These are phyloP conservation scores for Rubroboletus pulcherrimus DNA, from an alignment of 768 basidiomycete species.

Conservation along the genomic window DNA sequence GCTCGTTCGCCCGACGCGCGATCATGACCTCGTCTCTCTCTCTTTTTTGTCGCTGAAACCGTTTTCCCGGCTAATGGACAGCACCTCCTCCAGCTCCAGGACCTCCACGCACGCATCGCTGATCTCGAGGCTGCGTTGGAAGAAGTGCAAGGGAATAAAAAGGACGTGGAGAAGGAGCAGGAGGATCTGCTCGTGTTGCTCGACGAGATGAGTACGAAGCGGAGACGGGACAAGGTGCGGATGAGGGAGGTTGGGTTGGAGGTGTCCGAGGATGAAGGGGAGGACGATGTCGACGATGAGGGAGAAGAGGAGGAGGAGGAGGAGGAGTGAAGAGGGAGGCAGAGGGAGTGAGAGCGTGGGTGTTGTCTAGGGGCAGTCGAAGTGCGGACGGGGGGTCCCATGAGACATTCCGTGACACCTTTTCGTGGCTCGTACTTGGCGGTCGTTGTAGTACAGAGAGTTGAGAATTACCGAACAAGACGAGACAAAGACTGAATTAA, in stretches of 20 bases:
- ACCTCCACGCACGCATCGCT: slow-evolving; percentile 45
- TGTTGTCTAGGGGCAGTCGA: neutral
- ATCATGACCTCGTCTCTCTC: no score
- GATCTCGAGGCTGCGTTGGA: slow-evolving; percentile 46
- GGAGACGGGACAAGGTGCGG: slow-evolving; percentile 75
- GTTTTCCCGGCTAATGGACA: no score
- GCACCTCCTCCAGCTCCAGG: slow-evolving; percentile 41
- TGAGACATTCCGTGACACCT: neutral
- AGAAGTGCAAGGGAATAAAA: slow-evolving; percentile 58
- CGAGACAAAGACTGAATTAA: neutral
- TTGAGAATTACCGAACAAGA: neutral
- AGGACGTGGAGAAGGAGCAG: slow-evolving; percentile 91
- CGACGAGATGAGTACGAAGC: slow-evolving; percentile 86
- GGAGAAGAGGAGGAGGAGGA: slow-evolving; percentile 18
- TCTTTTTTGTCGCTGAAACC: no score
- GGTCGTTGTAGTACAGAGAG: neutral
- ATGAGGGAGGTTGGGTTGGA: slow-evolving; percentile 75
- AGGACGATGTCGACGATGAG: slow-evolving; percentile 58
- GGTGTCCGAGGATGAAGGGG: slow-evolving; percentile 90
- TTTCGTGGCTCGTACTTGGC: neutral
- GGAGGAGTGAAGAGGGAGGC: neutral
- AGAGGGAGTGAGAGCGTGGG: neutral
- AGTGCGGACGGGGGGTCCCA: no score
- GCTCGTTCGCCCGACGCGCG: no score
- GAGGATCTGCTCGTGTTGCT: slow-evolving; percentile 91